These are phyloP conservation scores for Glycine tomentella DNA, from an alignment of 306 rosid species.

Conservation along the genomic window DNA sequence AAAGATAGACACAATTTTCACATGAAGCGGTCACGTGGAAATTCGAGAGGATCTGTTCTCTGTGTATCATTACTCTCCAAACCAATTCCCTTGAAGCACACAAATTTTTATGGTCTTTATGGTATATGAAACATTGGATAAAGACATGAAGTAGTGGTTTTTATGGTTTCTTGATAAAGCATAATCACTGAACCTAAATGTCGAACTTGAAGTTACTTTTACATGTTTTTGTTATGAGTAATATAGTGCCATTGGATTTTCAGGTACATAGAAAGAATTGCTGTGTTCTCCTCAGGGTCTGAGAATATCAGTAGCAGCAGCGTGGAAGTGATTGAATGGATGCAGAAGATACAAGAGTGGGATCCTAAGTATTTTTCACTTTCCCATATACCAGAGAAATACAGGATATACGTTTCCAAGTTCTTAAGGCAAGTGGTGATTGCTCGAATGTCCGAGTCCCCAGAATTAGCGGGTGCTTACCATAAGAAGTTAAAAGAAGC, in stretches of 20 bases:
- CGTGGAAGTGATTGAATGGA: constrained; percentile 81
- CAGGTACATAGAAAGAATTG: constrained; percentile 96
- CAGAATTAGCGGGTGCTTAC: constrained; percentile 87
- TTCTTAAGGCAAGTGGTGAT: constrained; percentile 80
- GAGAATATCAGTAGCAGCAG: constrained; percentile 52
- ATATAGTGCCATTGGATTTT: constrained; percentile 39
- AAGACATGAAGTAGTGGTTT: too few species aligned
- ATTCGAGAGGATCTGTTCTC: too few species aligned
- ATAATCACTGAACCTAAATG: too few species aligned
- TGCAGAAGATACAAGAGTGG: constrained; percentile 92
- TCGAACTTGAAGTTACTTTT: too few species aligned
- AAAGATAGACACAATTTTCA: too few species aligned
- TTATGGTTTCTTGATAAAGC: too few species aligned
- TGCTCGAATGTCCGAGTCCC: constrained; percentile 88
- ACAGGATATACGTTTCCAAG: constrained; percentile 68
- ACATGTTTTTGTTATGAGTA: not conserved
- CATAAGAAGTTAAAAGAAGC: constrained; percentile 80
- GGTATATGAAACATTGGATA: too few species aligned
- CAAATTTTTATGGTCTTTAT: too few species aligned
- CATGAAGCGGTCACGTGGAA: too few species aligned
- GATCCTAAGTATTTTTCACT: constrained; percentile 79
- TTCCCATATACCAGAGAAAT: constrained; percentile 74
- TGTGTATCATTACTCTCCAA: too few species aligned
- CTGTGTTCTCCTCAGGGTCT: constrained; percentile 69
- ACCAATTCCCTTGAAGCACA: too few species aligned